Evolutionary conservation across 148 eudicot genomes (phyloP).

Genomic region (Hydrangea macrophylla): DNA sequence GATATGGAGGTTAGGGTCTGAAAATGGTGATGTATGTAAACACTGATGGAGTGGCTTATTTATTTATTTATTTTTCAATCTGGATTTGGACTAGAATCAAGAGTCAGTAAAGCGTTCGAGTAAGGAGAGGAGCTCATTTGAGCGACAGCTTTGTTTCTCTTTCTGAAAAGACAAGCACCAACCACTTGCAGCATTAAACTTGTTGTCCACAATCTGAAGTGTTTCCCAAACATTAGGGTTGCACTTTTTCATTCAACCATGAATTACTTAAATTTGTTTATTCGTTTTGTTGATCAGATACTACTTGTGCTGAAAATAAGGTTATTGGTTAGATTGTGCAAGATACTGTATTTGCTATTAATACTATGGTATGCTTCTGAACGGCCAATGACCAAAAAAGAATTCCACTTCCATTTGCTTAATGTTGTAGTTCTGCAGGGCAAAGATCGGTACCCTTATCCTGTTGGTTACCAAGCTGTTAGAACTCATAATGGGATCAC

Average conservation of each 20-base stretch:
- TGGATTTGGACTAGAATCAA: neutral
- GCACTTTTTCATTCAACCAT: neutral
- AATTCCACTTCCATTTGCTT: neutral
- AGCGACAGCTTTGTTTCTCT: neutral
- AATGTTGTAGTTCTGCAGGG: constrained; percentile 49
- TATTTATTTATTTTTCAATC: too few species aligned
- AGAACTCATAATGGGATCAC: constrained; percentile 61
- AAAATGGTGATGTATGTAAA: neutral
- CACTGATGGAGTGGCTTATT: neutral
- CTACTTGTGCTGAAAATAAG: neutral
- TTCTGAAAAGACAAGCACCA: neutral
- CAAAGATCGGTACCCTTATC: constrained; percentile 92
- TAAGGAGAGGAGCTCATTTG: neutral
- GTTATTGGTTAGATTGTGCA: neutral
- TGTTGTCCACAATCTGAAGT: neutral
- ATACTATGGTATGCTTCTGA: too few species aligned
- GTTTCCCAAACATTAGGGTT: neutral
- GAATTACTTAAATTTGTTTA: neutral
- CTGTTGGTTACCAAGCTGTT: constrained; percentile 78
- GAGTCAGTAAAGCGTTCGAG: neutral
- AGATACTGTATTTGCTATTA: neutral
- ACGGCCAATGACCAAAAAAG: too few species aligned
- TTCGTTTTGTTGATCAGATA: neutral
- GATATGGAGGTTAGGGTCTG: neutral
- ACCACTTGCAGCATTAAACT: neutral